phyloP scores from a whole-genome alignment of 495 filamentous ascomycete genomes.

The Thozetella sp. region DNA sequence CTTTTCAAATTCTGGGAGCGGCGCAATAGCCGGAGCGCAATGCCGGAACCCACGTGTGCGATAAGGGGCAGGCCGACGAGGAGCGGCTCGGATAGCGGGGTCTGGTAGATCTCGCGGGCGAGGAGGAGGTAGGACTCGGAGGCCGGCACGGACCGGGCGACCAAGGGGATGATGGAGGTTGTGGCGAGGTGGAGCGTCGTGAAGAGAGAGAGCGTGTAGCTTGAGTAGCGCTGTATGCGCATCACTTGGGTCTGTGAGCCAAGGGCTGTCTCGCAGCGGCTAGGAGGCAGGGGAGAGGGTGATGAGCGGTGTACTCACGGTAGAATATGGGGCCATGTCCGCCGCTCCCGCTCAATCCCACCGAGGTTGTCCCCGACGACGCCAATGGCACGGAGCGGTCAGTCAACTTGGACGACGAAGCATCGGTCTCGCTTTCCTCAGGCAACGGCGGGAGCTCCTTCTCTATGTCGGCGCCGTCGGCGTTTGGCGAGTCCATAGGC shows the following conservation, averaged over 20 bases:
- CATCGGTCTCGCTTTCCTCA: conserved; percentile 21
- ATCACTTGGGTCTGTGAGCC: conserved; percentile 69
- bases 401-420: conserved; percentile 18
- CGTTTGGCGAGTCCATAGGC: conserved; percentile 67
- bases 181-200: conserved; percentile 76
- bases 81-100: conserved; percentile 64
- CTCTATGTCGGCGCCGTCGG: conserved; percentile 41
- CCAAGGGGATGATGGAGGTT: conserved; percentile 73
- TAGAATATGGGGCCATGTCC: conserved; percentile 58
- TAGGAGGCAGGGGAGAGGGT: conserved; percentile 11
- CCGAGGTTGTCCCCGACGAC: conserved; percentile 18
- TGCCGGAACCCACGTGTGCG: conserved; percentile 64
- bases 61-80: conserved; percentile 61
- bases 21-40: conserved; percentile 74
- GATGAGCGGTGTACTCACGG: conserved; percentile 36
- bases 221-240: conserved; percentile 82
- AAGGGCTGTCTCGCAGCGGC: conserved; percentile 8
- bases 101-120: conserved; percentile 80
- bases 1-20: conserved; percentile 64
- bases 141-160: conserved; percentile 51
- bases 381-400: conserved; percentile 10
- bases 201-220: conserved; percentile 84
- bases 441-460: conserved; percentile 55
- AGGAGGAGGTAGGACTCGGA: conserved; percentile 68
- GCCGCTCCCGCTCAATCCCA: conserved; percentile 59